These are phyloP conservation scores for Glycine tomentella DNA, from an alignment of 306 rosid species.

Conservation along the genomic window DNA sequence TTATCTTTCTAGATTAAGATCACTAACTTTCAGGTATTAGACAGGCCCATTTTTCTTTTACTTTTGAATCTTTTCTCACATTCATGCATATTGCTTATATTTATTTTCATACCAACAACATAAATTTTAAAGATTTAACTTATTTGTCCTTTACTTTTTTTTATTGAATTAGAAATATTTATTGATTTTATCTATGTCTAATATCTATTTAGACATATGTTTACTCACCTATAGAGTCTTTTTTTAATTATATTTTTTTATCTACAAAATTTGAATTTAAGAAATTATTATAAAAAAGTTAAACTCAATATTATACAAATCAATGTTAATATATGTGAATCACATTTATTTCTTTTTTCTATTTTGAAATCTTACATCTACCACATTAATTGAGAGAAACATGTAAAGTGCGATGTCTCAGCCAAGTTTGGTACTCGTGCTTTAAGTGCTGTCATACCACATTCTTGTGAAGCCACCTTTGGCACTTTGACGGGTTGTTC, in stretches of 20 bases:
- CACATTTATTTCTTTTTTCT: neutral
- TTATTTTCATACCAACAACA: neutral
- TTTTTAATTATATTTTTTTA: no score
- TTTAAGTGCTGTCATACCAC: neutral
- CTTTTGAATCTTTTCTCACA: no score
- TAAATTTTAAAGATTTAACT: no score
- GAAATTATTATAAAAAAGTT: no score
- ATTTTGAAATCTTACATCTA: neutral
- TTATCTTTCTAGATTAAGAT: neutral
- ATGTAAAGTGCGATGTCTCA: neutral
- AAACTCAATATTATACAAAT: no score
- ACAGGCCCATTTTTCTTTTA: neutral
- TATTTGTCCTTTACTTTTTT: no score
- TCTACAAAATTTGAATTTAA: no score
- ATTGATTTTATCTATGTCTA: no score
- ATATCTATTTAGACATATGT: no score
- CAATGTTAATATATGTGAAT: neutral
- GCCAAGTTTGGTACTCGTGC: neutral
- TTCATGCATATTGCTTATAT: no score
- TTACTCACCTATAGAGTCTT: neutral
- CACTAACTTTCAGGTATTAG: no score
- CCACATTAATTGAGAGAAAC: neutral
- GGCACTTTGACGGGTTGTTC: conserved; percentile 10
- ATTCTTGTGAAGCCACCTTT: neutral
- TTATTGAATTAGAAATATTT: no score